Base-by-base conservation (phyloP, 2,329 filamentous ascomycete species). In the Laburnicola sp. region DNA sequence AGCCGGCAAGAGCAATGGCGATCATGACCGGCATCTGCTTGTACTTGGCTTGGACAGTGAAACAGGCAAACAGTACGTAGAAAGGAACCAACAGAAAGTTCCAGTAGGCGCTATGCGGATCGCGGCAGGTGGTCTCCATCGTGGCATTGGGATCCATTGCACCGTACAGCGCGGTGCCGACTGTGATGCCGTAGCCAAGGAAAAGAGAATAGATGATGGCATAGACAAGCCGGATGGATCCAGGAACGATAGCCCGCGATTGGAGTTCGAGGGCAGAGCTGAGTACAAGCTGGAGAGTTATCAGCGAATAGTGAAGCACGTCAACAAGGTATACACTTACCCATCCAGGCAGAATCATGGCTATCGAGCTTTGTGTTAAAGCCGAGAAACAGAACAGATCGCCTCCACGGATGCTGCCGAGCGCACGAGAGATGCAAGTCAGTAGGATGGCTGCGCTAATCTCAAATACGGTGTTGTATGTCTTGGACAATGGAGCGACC, bases 21-120 rank as follows among this genome's bases (percentile, higher is more conserved):
- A 89, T 75, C 88, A 92, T 93, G 50, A 88, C 80, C 0, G 88
- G 88, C 31, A 85, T 82, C 68, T 93, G 88, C 60, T 82, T 86
- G 82, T 83, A 90, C 71, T 90, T 89, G 50, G 87, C 88, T 58
- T 92, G 88, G 68, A 92, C 91, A 64, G 91, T 86, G 64, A 91
- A 79, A 54, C 65, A 66, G 2, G 87, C 86, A 44, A 92, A 80
- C 63, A 86, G 89, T 35, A 89, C 68, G 16, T 89, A 85, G 68
- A 91, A 92, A 4, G 82, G 84, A 0, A 93, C 89, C 64, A 90
- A 91, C 22, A 86, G 75, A 73, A 91, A 90, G 43, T 80, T 81
- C 58, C 80, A 82, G 27, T 77, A 74, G 5, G 79, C 76, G 16
- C 73, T 72, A 28, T 85, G 75, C 0, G 77, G 69, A 32, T 77